phyloP scores from a whole-genome alignment of 1,284 basidiomycete species.

The Anthracocystis walkeri region DNA sequence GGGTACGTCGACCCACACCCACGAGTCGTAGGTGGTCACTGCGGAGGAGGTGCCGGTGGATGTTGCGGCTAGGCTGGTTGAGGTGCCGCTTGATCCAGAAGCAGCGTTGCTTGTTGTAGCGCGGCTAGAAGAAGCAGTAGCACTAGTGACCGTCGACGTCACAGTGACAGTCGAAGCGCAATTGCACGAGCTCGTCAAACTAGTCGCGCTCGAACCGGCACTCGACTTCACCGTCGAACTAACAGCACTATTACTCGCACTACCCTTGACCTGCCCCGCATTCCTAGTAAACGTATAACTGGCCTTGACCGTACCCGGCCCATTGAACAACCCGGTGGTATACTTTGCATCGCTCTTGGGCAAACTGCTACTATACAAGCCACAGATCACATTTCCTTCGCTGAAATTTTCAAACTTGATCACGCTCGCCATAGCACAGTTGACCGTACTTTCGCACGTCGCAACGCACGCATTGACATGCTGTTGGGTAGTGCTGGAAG shows the following conservation, averaged over 20 bases:
- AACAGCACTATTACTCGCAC: no score
- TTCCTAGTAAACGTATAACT: constrained; percentile 32
- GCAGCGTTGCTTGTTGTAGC: neutral
- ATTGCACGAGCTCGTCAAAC: no score
- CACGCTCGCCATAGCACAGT: constrained; percentile 36
- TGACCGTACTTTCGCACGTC: constrained; percentile 15
- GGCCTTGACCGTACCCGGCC: constrained; percentile 20
- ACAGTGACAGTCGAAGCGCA: neutral
- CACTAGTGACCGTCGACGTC: neutral
- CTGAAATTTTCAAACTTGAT: constrained; percentile 29
- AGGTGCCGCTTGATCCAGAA: neutral
- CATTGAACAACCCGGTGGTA: constrained; percentile 23
- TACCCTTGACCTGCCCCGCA: constrained; percentile 14
- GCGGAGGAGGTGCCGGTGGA: constrained; percentile 1
- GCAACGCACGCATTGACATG: constrained; percentile 22
- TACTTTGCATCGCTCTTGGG: constrained; percentile 17
- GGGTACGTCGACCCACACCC: constrained; percentile 34
- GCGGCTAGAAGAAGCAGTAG: neutral
- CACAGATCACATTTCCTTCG: constrained; percentile 39
- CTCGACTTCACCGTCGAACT: no score
- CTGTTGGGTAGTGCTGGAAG: constrained; percentile 13
- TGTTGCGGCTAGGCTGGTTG: neutral
- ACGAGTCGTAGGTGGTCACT: constrained; percentile 7
- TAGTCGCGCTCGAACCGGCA: no score
- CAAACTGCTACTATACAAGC: constrained; percentile 7